Evolutionary conservation across 768 basidiomycete genomes (phyloP), one percentile per base, ranked within the genome.

Genomic region (Xerocomus spinulosus): DNA sequence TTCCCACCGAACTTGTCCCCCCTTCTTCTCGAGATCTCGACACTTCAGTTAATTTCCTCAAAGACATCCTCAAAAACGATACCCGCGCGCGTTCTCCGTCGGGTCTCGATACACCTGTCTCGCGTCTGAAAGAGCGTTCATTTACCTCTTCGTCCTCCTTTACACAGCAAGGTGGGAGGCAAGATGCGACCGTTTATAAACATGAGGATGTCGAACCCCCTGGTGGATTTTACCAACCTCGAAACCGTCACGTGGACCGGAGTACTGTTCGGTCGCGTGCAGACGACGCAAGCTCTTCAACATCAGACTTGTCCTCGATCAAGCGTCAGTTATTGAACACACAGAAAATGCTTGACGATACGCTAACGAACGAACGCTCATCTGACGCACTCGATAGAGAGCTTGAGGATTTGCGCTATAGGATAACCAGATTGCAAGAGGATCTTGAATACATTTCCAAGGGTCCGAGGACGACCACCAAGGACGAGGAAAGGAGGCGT

Each of bases 361-460:
- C 77, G 4, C 73, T 83, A 0, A 82, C 83, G n/a, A 81, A 75
- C 17, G 81, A 80, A 44, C 80, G 73, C 3, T 93, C 95, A 51
- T 93, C 97, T 58, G 93, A 96, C 47, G 86, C 77, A 42, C 74
- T 99, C n/a, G 90, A 94, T 45, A 78, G 85, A 37, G 96, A 98
- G 68, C 77, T 96, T 70, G 80, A 85, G 7, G 90, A 94, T 54
- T 71, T 99, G 39, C 81, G 80, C 36, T 91, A 90, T 59, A 80
- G 86, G 24, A 91, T 96, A 38, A 81, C 82, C 60, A 74, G 93
- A 18, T 78, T 99, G 4, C 85, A 90, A 60, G 92, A 96, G 42
- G 95, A 98, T 64, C 72, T 99, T 25, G 92, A 96, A 34, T 89
- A 93, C 54, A 82, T 84, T 44, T 80, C 82, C 2, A 80, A 85